Evolutionary conservation across 2,329 filamentous ascomycete genomes (phyloP).

Genomic region (Aulographum hederae): DNA sequence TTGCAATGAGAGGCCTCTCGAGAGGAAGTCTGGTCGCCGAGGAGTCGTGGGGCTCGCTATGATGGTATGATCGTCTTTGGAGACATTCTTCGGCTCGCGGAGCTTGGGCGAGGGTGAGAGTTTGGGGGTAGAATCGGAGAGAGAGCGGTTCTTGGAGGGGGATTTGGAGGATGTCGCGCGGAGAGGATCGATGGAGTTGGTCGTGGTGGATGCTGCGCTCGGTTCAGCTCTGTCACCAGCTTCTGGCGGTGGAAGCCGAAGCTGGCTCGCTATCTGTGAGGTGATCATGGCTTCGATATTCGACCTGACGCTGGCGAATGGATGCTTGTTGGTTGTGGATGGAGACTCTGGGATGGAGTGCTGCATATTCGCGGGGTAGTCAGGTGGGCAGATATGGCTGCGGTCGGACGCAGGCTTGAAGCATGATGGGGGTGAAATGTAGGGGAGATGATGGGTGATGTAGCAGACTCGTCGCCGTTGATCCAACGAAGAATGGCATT

Average conservation of each 20-base stretch:
- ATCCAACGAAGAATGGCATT: no score
- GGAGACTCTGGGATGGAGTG: no score
- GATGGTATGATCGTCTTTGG: constrained; percentile 27
- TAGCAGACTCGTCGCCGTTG: no score
- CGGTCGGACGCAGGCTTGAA: no score
- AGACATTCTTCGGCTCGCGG: constrained; percentile 17
- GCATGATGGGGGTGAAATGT: no score
- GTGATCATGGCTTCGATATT: constrained; percentile 9
- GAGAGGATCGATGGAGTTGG: constrained; percentile 1
- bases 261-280: constrained; percentile 7
- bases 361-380: no score
- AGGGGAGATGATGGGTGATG: no score
- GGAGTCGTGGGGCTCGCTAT: constrained; percentile 35
- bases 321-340: no score
- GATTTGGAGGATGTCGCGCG: constrained; percentile 18
- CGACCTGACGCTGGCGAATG: no score
- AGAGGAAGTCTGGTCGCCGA: constrained; percentile 44
- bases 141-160: constrained; percentile 22
- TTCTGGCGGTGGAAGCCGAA: not conserved
- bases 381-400: no score
- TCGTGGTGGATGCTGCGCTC: not conserved
- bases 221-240: not conserved
- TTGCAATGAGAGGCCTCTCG: constrained; percentile 50
- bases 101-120: constrained; percentile 28
- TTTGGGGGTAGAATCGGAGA: constrained; percentile 24